phyloP scores from a whole-genome alignment of 2,329 filamentous ascomycete genomes.

The Nemania sp. region DNA sequence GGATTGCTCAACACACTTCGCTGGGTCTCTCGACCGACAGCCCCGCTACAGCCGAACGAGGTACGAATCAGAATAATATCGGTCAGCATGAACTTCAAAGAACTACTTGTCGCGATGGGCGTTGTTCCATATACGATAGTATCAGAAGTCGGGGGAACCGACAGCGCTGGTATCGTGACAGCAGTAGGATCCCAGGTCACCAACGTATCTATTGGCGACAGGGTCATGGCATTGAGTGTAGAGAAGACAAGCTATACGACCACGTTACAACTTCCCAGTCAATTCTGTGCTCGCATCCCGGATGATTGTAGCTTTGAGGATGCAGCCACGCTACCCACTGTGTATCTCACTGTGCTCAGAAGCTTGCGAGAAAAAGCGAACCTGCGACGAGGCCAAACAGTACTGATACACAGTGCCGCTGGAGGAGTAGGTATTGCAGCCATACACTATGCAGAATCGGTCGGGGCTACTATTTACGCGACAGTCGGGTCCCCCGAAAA shows the following conservation, averaged over 20 bases:
- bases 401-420: constrained; percentile 25
- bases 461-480: constrained; percentile 20
- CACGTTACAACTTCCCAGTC: background rate
- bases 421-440: constrained; percentile 26
- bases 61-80: constrained; percentile 11
- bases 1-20: constrained; percentile 13
- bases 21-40: constrained; percentile 10
- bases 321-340: constrained; percentile 20
- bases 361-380: constrained; percentile 9
- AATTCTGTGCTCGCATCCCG: constrained; percentile 13
- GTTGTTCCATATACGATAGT: constrained; percentile 4
- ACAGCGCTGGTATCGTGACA: constrained; percentile 15
- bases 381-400: constrained; percentile 10
- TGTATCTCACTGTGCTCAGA: constrained; percentile 20
- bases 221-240: constrained; percentile 16
- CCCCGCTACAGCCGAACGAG: constrained; percentile 8
- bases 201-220: constrained; percentile 10
- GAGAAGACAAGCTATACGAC: background rate
- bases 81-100: constrained; percentile 27
- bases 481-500: constrained; percentile 17
- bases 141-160: constrained; percentile 15
- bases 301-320: constrained; percentile 21
- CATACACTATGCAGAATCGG: constrained; percentile 7
- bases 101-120: constrained; percentile 10
- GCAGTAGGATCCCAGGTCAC: constrained; percentile 11